Percentiles rank a stretch among this genome's conserved stretches.
Evolutionary conservation across 139 green algal genomes (phyloP).

Genomic region (Haematococcus lacustris): DNA sequence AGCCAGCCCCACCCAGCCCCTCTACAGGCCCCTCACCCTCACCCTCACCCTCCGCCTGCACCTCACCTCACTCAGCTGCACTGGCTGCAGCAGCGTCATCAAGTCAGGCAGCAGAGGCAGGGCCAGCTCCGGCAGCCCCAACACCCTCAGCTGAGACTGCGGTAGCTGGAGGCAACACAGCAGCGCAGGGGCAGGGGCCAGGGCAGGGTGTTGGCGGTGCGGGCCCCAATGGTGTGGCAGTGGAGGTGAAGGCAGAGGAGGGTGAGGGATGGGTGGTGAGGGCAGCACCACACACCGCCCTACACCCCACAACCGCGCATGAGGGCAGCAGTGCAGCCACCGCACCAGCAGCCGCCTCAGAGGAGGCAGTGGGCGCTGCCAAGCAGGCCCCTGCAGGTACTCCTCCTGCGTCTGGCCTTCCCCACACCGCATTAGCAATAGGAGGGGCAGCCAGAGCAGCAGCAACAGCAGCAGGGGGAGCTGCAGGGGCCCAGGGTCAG

Average conservation of each 20-base stretch:
- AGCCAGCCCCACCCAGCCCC: neutral
- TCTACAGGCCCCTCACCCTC: neutral
- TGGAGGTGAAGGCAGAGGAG: neutral
- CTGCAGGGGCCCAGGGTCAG: neutral
- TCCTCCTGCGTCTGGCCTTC: too few relatives aligned
- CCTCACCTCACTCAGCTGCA: neutral
- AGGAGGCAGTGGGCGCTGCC: neutral
- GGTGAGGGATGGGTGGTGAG: neutral
- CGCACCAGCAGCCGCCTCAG: slow-evolving; percentile 3
- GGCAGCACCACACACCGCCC: neutral
- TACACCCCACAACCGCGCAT: too few relatives aligned
- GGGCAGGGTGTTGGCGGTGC: too few relatives aligned
- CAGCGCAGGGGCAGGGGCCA: too few relatives aligned
- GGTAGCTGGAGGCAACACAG: too few relatives aligned
- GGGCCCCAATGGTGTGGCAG: too few relatives aligned
- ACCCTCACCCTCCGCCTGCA: neutral
- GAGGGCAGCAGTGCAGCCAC: too few relatives aligned
- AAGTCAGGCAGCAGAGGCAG: too few relatives aligned
- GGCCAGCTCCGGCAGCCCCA: too few relatives aligned
- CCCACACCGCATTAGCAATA: slow-evolving; percentile 1
- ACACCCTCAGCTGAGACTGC: too few relatives aligned
- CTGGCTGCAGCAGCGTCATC: neutral
- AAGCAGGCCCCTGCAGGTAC: too few relatives aligned
- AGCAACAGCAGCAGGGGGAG: neutral
- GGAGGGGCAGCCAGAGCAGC: neutral